Evolutionary conservation across 164 flowering plant species (phyloP), one percentile per base, ranked within the genome.

Genomic region (Sedum album): DNA sequence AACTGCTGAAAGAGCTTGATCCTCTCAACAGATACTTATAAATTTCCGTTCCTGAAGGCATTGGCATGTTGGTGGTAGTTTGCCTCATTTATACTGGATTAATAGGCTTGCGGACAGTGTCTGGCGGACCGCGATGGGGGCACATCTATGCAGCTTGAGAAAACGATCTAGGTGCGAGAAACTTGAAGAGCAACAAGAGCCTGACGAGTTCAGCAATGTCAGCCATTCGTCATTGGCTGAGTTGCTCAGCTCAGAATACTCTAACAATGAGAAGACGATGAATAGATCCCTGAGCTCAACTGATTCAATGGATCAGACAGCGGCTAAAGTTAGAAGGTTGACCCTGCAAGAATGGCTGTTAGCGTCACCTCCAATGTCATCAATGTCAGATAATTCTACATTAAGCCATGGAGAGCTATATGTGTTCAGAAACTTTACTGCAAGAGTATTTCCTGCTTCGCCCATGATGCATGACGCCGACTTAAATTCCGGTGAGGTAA

Each of bases 381-480:
- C 61, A 55, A 55, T 20, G n/a, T 6, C 23, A 21, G 55, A 55
- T 9, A 55, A 26, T 25, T 3, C 4, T 4, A 48, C 55, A 48
- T 5, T n/a, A 18, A 23, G 55, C 2, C 18, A 17, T 6, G 21
- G 55, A 23, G 23, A 48, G 6, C 55, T 42, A 2, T 42, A 48
- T 6, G 61, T 55, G 30, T 55, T 55, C 31, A 25, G 14, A 26
- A 55, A 26, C 61, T 26, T 55, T 23, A 25, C 31, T 11, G 7
- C 28, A 11, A 5, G 30, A 55, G 61, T 55, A 4, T 55, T 55
- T 25, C 61, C 83, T 7, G 38, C 38, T 35, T 35, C 38, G 7
- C 38, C 38, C 7, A 35, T 35, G 38, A 35, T 35, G 38, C 38
- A 35, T 23, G 30, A 5, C 0, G 8, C 9, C 20, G 25, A 49